phyloP scores from a whole-genome alignment of 805 yeast genomes.

The Clavispora phyllophila region DNA sequence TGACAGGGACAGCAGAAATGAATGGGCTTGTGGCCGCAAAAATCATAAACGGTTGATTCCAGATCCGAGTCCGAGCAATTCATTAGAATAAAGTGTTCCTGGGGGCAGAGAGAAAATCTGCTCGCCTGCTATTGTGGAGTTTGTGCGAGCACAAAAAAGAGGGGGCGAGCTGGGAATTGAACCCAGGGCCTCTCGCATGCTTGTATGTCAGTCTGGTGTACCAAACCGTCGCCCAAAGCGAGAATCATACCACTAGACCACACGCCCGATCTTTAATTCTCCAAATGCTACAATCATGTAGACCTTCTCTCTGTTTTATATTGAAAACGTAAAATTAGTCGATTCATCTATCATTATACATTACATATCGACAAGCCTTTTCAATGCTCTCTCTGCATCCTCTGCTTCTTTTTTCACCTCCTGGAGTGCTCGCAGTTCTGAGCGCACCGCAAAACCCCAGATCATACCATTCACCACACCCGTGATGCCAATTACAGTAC shows the following conservation, averaged over 20 bases:
- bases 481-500: constrained; percentile 52
- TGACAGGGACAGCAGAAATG: neutral
- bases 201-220: constrained; percentile 7
- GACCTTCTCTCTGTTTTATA: too few species aligned
- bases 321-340: too few species aligned
- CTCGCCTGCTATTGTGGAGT: neutral
- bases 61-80: neutral
- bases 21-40: neutral
- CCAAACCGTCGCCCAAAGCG: constrained; percentile 11
- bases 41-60: neutral
- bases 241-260: constrained; percentile 19
- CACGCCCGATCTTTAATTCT: constrained; percentile 9
- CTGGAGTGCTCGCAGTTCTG: constrained; percentile 69
- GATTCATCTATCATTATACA: too few species aligned
- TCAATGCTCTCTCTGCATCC: constrained; percentile 15
- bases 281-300: too few species aligned
- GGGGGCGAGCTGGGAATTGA: constrained; percentile 31
- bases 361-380: neutral
- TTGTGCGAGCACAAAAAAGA: constrained; percentile 7
- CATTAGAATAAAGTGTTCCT: neutral
- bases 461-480: constrained; percentile 76
- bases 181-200: constrained; percentile 31
- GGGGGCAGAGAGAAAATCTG: neutral
- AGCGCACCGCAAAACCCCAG: constrained; percentile 71
- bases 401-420: constrained; percentile 72